phyloP scores from a whole-genome alignment of 2,329 filamentous ascomycete genomes.

The Trichoderma gracile region DNA sequence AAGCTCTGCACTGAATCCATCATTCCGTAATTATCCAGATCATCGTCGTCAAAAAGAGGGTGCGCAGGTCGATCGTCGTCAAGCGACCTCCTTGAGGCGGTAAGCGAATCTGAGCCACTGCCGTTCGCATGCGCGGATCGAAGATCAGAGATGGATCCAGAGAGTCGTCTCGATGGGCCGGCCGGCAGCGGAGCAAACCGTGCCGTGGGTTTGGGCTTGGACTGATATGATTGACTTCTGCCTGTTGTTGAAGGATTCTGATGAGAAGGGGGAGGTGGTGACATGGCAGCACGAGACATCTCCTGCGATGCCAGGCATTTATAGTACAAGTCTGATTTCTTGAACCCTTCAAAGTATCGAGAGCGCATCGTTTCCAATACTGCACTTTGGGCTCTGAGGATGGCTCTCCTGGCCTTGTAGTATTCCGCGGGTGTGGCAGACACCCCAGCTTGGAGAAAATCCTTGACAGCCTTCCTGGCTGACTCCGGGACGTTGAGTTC shows the following conservation, averaged over 20 bases:
- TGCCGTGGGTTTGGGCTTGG: conserved; percentile 46
- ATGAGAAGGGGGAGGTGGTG: conserved; percentile 27
- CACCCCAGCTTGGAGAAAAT: conserved; percentile 77
- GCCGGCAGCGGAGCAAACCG: conserved; percentile 44
- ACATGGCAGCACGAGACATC: conserved; percentile 46
- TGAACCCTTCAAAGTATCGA: conserved; percentile 80
- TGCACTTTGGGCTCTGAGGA: conserved; percentile 78
- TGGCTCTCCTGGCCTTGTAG: conserved; percentile 74
- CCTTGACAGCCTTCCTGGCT: conserved; percentile 68
- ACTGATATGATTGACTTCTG: conserved; percentile 41
- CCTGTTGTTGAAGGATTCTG: conserved; percentile 30
- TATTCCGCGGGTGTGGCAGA: conserved; percentile 79
- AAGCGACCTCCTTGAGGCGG: conserved; percentile 62
- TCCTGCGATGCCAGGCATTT: conserved; percentile 93
- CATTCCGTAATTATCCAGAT: conserved; percentile 69
- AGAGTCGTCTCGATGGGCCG: conserved; percentile 43
- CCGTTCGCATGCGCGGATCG: conserved; percentile 42
- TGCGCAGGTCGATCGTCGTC: conserved; percentile 56
- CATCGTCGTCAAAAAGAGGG: conserved; percentile 79
- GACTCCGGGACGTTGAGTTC: conserved; percentile 76
- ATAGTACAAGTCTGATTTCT: conserved; percentile 90
- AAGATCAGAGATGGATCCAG: conserved; percentile 53
- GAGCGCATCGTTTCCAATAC: conserved; percentile 83
- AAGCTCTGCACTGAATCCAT: conserved; percentile 74
- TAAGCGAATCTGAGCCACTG: conserved; percentile 44